Percentiles rank a stretch among this genome's conserved stretches.
These are phyloP conservation scores for Suhomyces ambrosiae DNA, from an alignment of 1,139 yeast genomes.

Conservation along the genomic window DNA sequence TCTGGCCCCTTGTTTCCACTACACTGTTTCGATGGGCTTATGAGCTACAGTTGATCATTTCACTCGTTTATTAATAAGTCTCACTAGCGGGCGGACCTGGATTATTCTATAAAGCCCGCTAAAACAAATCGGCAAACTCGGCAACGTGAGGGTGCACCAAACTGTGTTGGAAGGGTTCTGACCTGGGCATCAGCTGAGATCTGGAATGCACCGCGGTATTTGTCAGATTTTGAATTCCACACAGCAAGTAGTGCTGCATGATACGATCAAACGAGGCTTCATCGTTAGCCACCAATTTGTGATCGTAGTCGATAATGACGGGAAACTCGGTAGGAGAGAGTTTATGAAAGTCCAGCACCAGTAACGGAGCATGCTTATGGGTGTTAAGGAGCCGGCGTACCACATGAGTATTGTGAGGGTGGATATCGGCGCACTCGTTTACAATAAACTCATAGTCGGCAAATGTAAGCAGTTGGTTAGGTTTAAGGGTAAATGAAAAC, in stretches of 20 bases:
- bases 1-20: too few relatives aligned
- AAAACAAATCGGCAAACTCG: conserved; percentile 52
- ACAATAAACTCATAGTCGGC: conserved; percentile 39
- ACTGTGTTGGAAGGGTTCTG: conserved; percentile 12
- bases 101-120: conserved; percentile 10
- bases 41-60: too few relatives aligned
- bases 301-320: conserved; percentile 59
- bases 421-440: conserved; percentile 42
- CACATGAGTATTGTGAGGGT: conserved; percentile 44
- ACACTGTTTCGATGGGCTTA: too few relatives aligned
- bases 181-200: not conserved
- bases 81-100: not conserved
- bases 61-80: conserved; percentile 3
- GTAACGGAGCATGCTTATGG: conserved; percentile 15
- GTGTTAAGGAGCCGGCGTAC: conserved; percentile 22
- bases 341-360: conserved; percentile 24
- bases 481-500: conserved; percentile 29
- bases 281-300: conserved; percentile 54
- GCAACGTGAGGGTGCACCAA: conserved; percentile 50
- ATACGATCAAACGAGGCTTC: conserved; percentile 45
- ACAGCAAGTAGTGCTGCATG: conserved; percentile 43
- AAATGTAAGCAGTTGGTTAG: conserved; percentile 29
- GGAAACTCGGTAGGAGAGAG: conserved; percentile 33
- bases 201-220: conserved; percentile 13
- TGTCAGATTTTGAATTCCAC: conserved; percentile 39